Evolutionary conservation across 805 yeast genomes (phyloP).

Genomic region (Hanseniaspora taiwanica): DNA sequence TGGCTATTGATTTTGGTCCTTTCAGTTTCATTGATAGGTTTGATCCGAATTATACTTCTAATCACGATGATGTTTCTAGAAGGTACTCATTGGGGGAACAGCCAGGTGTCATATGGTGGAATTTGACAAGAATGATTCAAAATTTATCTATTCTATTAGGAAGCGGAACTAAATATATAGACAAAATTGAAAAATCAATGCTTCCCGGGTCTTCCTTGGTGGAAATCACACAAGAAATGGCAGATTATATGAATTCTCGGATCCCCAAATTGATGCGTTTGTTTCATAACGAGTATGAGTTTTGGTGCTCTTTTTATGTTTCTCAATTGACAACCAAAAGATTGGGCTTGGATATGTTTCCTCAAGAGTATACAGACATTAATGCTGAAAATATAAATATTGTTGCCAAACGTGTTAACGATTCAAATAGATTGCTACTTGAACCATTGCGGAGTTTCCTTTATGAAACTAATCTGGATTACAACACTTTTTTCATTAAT

Average conservation of each 20-base stretch:
- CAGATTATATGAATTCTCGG: constrained; percentile 38
- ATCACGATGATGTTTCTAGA: constrained; percentile 63
- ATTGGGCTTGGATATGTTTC: constrained; percentile 44
- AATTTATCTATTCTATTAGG: constrained; percentile 72
- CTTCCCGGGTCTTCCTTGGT: too few relatives aligned
- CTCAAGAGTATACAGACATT: neutral
- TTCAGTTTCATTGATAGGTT: constrained; percentile 81
- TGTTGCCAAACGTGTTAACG: too few relatives aligned
- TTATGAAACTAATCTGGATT: constrained; percentile 54
- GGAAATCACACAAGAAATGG: constrained; percentile 36
- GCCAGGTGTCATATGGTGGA: constrained; percentile 90
- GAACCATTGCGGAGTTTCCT: constrained; percentile 52
- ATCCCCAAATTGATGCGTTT: constrained; percentile 53
- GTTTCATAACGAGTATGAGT: constrained; percentile 54
- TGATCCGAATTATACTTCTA: constrained; percentile 74
- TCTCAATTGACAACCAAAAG: constrained; percentile 45
- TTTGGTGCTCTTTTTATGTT: constrained; percentile 45
- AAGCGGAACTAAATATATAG: constrained; percentile 41
- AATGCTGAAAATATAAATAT: neutral
- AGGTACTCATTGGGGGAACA: constrained; percentile 76
- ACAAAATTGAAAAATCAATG: too few relatives aligned
- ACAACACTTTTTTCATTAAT: constrained; percentile 59
- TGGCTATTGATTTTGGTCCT: constrained; percentile 90
- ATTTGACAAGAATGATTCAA: constrained; percentile 73
- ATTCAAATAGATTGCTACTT: constrained; percentile 24